These are phyloP conservation scores for Syzygium grande DNA, from an alignment of 345 rosid genomes.

Conservation along the genomic window DNA sequence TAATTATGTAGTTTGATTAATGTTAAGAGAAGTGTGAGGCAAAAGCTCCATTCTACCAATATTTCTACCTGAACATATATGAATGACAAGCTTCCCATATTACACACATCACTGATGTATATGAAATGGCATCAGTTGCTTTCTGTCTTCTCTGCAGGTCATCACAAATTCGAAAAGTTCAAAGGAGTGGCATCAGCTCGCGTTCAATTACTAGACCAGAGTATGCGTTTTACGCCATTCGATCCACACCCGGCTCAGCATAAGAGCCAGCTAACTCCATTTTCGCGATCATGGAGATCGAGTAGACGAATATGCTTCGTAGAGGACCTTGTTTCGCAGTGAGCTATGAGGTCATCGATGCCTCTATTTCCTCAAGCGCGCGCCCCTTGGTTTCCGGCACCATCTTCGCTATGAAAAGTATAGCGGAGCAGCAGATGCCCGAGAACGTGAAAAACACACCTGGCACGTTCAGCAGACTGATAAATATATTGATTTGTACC, in stretches of 20 bases:
- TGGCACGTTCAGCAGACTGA: background rate
- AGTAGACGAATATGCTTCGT: background rate
- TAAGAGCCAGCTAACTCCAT: background rate
- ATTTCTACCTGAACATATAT: background rate
- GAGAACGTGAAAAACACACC: conserved; percentile 16
- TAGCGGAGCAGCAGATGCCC: conserved; percentile 12
- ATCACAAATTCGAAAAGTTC: background rate
- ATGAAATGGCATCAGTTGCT: background rate
- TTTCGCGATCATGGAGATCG: background rate
- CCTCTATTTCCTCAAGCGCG: conserved; percentile 46
- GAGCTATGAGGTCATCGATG: conserved; percentile 6
- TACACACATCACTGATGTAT: background rate
- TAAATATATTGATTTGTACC: background rate
- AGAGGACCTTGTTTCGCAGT: background rate
- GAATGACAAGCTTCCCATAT: background rate
- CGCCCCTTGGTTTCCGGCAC: conserved; percentile 48
- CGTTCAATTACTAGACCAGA: background rate
- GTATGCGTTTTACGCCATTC: background rate
- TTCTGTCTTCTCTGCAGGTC: background rate
- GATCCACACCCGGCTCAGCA: background rate
- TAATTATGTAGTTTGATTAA: too few species aligned
- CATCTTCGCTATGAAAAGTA: conserved; percentile 28
- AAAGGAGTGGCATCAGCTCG: background rate
- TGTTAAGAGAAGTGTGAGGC: too few species aligned
- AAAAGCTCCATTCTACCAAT: background rate